Conservation (phyloP, 2,329 filamentous ascomycete genomes). For the Penicillium sp. region DNA sequence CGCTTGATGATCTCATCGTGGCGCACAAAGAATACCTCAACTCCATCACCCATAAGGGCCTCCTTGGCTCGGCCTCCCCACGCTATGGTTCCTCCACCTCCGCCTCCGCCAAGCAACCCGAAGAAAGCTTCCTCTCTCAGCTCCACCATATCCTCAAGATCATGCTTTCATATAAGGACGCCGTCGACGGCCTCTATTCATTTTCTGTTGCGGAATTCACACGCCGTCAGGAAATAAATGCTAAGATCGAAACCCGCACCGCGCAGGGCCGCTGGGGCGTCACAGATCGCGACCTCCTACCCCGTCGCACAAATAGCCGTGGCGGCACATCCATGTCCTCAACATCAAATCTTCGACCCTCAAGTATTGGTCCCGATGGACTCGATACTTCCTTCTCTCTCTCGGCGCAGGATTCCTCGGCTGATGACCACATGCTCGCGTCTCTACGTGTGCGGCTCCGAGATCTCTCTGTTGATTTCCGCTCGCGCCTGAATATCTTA, state of each 20-base stretch:
- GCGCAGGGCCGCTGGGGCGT: constrained; percentile 66
- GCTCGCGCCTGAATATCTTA: constrained; percentile 72
- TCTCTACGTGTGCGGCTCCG: constrained; percentile 72
- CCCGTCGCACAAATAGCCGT: constrained; percentile 31
- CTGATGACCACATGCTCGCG: constrained; percentile 66
- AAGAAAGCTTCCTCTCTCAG: constrained; percentile 84
- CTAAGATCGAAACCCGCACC: constrained; percentile 67
- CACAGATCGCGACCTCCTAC: constrained; percentile 53
- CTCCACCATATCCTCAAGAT: constrained; percentile 88
- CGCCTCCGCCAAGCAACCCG: constrained; percentile 47
- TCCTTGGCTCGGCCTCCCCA: constrained; percentile 67
- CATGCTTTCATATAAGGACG: constrained; percentile 92
- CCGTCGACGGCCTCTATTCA: constrained; percentile 89
- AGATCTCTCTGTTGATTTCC: constrained; percentile 73
- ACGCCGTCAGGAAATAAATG: constrained; percentile 78
- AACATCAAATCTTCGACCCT: constrained; percentile 26
- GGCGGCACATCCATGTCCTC: constrained; percentile 28
- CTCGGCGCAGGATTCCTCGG: constrained; percentile 34
- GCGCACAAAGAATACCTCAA: constrained; percentile 90
- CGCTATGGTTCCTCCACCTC: constrained; percentile 25
- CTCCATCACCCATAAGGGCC: constrained; percentile 92
- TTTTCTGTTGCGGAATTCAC: constrained; percentile 96
- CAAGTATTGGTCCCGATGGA: constrained; percentile 22
- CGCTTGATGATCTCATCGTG: constrained; percentile 89
- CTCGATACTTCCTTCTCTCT: constrained; percentile 43